These are phyloP conservation scores for Pelargonium myrrhifolium DNA, from an alignment of 441 rosid genomes.

Conservation along the genomic window DNA sequence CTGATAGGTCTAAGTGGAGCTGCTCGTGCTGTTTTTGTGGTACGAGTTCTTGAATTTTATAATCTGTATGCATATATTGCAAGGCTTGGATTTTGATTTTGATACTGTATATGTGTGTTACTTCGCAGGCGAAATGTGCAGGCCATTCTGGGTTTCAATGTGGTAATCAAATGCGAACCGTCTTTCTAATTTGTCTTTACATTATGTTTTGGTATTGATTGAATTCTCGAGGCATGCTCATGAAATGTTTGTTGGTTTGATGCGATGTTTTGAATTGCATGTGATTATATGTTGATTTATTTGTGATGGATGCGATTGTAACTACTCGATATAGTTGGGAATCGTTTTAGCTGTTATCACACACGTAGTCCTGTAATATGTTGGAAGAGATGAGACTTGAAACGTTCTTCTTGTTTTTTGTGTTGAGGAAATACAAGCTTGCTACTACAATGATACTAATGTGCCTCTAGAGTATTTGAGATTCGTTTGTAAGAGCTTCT, in stretches of 20 bases:
- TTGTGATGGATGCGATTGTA: too few relatives aligned
- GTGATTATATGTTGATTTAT: too few relatives aligned
- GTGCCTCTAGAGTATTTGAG: too few relatives aligned
- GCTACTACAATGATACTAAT: too few relatives aligned
- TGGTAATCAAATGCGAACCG: slow-evolving; percentile 34
- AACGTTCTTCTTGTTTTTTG: too few relatives aligned
- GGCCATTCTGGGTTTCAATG: slow-evolving; percentile 55
- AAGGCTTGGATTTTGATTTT: slow-evolving; percentile 4
- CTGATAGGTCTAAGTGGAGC: slow-evolving; percentile 52
- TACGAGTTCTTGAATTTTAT: slow-evolving; percentile 18
- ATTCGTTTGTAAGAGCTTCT: background rate
- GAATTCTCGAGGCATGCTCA: background rate
- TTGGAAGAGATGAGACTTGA: too few relatives aligned
- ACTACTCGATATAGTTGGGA: too few relatives aligned
- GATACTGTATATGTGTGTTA: background rate
- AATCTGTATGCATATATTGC: background rate
- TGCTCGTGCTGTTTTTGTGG: slow-evolving; percentile 60
- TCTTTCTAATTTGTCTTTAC: background rate
- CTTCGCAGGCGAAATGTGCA: slow-evolving; percentile 50
- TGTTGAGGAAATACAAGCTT: too few relatives aligned
- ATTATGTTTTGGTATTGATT: background rate
- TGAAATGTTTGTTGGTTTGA: background rate
- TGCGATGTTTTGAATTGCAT: too few relatives aligned
- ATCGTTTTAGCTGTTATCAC: too few relatives aligned
- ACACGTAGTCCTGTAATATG: too few relatives aligned